Evolutionary conservation across 371 early-diverging fungal genomes (phyloP).

Genomic region (Umbelopsis sp.): DNA sequence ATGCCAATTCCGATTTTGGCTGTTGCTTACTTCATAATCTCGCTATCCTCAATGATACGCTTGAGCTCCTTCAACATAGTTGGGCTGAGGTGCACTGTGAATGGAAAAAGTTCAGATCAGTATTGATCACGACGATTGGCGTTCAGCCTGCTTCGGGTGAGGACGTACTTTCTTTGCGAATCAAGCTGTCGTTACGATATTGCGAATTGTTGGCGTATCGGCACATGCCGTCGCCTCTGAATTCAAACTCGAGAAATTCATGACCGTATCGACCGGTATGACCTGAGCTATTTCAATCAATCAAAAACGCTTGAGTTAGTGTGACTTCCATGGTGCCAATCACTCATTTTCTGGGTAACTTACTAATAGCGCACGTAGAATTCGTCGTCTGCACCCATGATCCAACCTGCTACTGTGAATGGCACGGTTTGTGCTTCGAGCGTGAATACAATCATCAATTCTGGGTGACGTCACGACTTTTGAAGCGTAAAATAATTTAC

Average conservation of each 20-base stretch:
- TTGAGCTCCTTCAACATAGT: conserved; percentile 84
- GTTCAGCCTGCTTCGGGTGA: not conserved
- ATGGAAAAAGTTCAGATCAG: not conserved
- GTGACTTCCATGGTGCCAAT: not conserved
- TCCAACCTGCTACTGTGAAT: conserved; percentile 4
- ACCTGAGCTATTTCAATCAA: conserved; percentile 67
- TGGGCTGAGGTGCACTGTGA: conserved; percentile 76
- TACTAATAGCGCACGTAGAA: conserved; percentile 91
- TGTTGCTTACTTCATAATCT: conserved; percentile 78
- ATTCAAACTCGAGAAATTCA: conserved; percentile 98
- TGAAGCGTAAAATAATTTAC: too few relatives aligned
- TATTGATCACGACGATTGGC: not conserved
- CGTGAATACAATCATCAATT: conserved; percentile 5
- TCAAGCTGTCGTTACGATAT: conserved; percentile 96
- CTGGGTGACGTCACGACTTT: not conserved
- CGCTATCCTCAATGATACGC: conserved; percentile 87
- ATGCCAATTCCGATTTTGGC: too few relatives aligned
- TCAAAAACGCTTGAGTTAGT: not conserved
- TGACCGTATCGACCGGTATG: conserved; percentile 96
- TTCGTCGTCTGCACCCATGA: conserved; percentile 59
- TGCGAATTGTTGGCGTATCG: conserved; percentile 98
- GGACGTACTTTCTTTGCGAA: conserved; percentile 85
- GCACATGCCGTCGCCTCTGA: conserved; percentile 86
- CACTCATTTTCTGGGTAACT: conserved; percentile 24
- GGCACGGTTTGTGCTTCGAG: not conserved